Evolutionary conservation across 1,284 basidiomycete species (phyloP).

Genomic region (Tremellales sp.): DNA sequence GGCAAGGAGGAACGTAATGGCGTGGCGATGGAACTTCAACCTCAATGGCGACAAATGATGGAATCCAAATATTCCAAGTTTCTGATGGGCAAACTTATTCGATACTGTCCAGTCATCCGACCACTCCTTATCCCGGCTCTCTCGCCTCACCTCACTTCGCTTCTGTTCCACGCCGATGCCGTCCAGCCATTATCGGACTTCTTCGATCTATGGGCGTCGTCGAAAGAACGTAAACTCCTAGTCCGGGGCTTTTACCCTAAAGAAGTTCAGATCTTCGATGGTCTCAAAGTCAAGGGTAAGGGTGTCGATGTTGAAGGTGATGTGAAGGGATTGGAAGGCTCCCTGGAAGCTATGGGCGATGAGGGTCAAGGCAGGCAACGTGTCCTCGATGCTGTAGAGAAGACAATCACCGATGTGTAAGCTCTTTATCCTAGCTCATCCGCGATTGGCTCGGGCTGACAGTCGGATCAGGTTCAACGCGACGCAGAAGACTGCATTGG

Average conservation of each 20-base stretch:
- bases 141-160: slow-evolving; percentile 63
- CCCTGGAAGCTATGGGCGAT: slow-evolving; percentile 61
- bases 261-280: slow-evolving; percentile 73
- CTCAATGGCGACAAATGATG: slow-evolving; percentile 67
- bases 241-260: slow-evolving; percentile 83
- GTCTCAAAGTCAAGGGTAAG: slow-evolving; percentile 50
- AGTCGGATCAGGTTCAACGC: slow-evolving; percentile 74
- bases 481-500: slow-evolving; percentile 77
- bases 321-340: slow-evolving; percentile 57
- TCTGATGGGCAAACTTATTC: slow-evolving; percentile 75
- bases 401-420: slow-evolving; percentile 70
- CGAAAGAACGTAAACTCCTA: slow-evolving; percentile 71
- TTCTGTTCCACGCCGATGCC: slow-evolving; percentile 77
- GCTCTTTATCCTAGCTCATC: slow-evolving; percentile 37
- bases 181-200: slow-evolving; percentile 75
- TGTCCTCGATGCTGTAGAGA: slow-evolving; percentile 64
- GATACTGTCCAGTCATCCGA: slow-evolving; percentile 66
- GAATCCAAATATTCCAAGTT: slow-evolving; percentile 91
- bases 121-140: slow-evolving; percentile 67
- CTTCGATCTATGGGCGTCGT: slow-evolving; percentile 77
- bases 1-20: slow-evolving; percentile 70
- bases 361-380: slow-evolving; percentile 58
- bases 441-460: background rate
- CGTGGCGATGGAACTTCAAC: slow-evolving; percentile 74
- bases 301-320: slow-evolving; percentile 11